Conservation (phyloP, 306 rosid species). For the Acacia acuminata region DNA sequence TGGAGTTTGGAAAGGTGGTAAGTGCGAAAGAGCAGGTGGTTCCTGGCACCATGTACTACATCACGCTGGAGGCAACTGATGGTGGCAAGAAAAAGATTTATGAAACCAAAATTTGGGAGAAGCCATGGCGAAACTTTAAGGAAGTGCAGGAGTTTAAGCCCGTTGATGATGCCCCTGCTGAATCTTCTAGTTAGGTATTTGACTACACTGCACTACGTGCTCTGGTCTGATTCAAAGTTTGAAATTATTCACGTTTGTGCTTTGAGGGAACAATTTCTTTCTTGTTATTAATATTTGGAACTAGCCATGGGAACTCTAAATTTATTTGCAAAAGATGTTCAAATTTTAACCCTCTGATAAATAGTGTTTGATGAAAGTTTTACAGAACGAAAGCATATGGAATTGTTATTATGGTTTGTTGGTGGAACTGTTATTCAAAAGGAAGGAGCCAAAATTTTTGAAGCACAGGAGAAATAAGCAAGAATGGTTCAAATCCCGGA, state of each 20-base stretch:
- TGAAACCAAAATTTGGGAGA: constrained; percentile 56
- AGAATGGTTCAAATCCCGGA: background rate
- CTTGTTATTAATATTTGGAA: background rate
- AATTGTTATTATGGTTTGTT: background rate
- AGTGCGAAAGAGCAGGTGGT: constrained; percentile 46
- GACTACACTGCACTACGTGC: background rate
- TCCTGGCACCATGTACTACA: constrained; percentile 39
- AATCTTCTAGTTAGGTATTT: constrained; percentile 24
- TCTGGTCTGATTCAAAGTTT: background rate
- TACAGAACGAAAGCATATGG: background rate
- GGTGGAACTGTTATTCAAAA: background rate
- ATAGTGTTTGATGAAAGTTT: background rate
- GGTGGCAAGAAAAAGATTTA: constrained; percentile 44
- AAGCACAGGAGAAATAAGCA: background rate
- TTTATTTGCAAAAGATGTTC: background rate
- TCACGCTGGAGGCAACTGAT: constrained; percentile 53
- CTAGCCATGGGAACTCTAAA: background rate
- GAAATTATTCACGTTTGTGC: background rate
- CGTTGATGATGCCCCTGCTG: constrained; percentile 41
- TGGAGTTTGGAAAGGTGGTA: constrained; percentile 44
- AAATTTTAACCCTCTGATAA: background rate
- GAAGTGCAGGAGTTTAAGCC: constrained; percentile 58
- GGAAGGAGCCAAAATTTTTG: background rate
- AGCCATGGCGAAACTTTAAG: constrained; percentile 56
- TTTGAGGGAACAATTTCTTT: background rate